phyloP scores from a whole-genome alignment of 2,329 filamentous ascomycete species.

The Huntiella savannae region DNA sequence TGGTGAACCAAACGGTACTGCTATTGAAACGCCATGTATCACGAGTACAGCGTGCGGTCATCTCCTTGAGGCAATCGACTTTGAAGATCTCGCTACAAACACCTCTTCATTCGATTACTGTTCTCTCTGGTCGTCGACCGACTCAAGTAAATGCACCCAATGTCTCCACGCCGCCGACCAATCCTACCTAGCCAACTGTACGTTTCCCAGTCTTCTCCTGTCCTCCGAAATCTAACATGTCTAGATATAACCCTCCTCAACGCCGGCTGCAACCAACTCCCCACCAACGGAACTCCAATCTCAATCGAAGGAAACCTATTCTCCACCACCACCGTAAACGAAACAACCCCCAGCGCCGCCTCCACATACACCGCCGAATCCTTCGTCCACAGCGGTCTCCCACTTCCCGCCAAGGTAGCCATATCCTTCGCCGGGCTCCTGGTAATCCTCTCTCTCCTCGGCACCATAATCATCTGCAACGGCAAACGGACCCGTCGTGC shows the following conservation, averaged over 20 bases:
- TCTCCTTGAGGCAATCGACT: constrained; percentile 27
- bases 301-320: constrained; percentile 34
- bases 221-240: neutral
- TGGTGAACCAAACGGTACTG: constrained; percentile 23
- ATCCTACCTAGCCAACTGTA: constrained; percentile 35
- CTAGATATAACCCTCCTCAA: constrained; percentile 31
- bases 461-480: constrained; percentile 34
- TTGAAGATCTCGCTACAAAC: constrained; percentile 28
- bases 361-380: constrained; percentile 23
- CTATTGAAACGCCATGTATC: constrained; percentile 27
- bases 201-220: constrained; percentile 12
- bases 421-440: constrained; percentile 34
- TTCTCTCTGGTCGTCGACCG: constrained; percentile 23
- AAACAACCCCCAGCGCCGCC: constrained; percentile 28
- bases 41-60: constrained; percentile 37
- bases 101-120: constrained; percentile 35
- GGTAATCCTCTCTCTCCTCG: constrained; percentile 27
- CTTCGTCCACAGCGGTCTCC: constrained; percentile 26
- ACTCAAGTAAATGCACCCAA: constrained; percentile 25
- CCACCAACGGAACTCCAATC: constrained; percentile 27
- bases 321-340: constrained; percentile 26
- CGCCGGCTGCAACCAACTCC: constrained; percentile 35
- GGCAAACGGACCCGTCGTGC: constrained; percentile 36
- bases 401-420: constrained; percentile 36
- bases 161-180: constrained; percentile 25